Evolutionary conservation across 306 rosid genomes (phyloP).

Genomic region (Ziziphus jujuba): DNA sequence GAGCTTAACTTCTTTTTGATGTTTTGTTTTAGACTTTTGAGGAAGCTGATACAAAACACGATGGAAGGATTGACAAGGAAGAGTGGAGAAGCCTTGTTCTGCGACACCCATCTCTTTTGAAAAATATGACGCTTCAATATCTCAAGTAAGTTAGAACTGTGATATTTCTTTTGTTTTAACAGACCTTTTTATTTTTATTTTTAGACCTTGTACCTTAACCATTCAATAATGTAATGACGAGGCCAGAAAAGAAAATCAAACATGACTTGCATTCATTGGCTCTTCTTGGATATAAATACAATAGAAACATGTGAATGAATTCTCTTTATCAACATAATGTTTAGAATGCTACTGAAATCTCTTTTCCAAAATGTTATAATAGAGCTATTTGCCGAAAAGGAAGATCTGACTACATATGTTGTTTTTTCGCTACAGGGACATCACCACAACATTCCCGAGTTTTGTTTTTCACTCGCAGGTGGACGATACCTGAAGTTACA

Average conservation of each 20-base stretch:
- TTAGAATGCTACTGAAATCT: neutral
- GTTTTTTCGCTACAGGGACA: constrained; percentile 60
- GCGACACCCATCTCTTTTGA: constrained; percentile 93
- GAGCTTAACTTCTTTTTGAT: neutral
- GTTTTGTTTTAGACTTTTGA: constrained; percentile 72
- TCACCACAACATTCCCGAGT: constrained; percentile 94
- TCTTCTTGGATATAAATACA: too few relatives aligned
- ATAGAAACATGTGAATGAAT: too few relatives aligned
- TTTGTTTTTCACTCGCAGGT: constrained; percentile 94
- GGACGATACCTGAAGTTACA: constrained; percentile 58
- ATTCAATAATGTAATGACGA: too few relatives aligned
- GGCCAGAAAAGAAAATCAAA: too few relatives aligned
- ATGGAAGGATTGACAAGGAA: constrained; percentile 96
- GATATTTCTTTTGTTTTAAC: neutral
- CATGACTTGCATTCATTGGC: too few relatives aligned
- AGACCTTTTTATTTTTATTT: neutral
- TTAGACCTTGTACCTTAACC: neutral
- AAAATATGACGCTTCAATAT: constrained; percentile 97
- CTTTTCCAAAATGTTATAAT: neutral
- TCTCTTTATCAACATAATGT: too few relatives aligned
- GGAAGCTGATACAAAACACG: constrained; percentile 98
- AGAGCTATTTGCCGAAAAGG: neutral
- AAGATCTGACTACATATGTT: neutral
- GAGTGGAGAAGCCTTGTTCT: constrained; percentile 95
- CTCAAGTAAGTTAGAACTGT: constrained; percentile 62